A percentile compares a stretch with the other conserved stretches of the same genome.
These are phyloP conservation scores for Botrytis pseudocinerea DNA, from an alignment of 2,329 filamentous ascomycete species.

Conservation along the genomic window DNA sequence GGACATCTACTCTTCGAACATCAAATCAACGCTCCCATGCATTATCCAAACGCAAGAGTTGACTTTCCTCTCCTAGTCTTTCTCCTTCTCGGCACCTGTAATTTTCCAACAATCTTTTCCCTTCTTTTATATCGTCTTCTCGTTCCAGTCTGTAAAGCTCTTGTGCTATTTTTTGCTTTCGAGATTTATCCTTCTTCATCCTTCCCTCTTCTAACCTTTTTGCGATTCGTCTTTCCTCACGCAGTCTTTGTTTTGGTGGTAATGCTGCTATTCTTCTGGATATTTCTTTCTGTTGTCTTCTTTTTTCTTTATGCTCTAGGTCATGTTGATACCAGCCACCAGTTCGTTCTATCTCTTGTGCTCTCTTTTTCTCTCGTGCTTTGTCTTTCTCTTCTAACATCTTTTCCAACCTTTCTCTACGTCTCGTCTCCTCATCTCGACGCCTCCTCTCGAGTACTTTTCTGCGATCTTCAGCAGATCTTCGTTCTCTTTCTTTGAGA, in stretches of 20 bases:
- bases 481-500: not conserved
- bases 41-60: not conserved
- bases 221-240: too few relatives aligned
- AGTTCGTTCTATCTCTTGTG: not conserved
- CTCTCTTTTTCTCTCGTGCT: not conserved
- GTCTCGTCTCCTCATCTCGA: not conserved
- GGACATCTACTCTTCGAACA: not conserved
- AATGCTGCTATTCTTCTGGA: not conserved
- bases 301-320: not conserved
- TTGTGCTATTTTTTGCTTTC: not conserved
- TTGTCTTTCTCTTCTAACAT: not conserved
- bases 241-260: not conserved
- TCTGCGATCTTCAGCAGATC: not conserved
- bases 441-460: not conserved
- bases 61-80: not conserved
- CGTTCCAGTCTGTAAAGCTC: not conserved
- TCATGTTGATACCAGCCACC: not conserved
- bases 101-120: not conserved
- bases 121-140: not conserved
- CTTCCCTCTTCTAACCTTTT: not conserved
- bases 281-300: not conserved
- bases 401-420: not conserved
- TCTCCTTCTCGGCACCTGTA: not conserved
- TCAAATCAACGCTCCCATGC: not conserved
- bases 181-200: not conserved